Evolutionary conservation across 2,329 filamentous ascomycete genomes (phyloP).

Genomic region (Aspergillus quadrilineatus): DNA sequence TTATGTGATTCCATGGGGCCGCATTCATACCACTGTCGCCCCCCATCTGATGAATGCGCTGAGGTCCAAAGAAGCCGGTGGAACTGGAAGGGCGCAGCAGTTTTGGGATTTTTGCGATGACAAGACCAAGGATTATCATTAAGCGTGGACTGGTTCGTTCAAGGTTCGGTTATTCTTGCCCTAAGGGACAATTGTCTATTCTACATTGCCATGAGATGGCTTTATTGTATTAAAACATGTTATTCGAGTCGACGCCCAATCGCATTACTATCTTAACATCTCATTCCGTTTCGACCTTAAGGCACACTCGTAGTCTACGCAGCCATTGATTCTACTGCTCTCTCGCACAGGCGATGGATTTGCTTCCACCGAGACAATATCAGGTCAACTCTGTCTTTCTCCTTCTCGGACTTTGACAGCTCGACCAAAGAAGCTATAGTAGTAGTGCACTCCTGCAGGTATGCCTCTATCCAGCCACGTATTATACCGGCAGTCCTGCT

Average conservation of each 20-base stretch:
- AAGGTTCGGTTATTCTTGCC: background rate
- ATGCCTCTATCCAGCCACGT: constrained; percentile 27
- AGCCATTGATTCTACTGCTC: constrained; percentile 13
- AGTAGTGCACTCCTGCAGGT: constrained; percentile 26
- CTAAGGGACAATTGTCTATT: background rate
- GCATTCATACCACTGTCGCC: constrained; percentile 12
- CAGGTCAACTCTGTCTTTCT: constrained; percentile 17
- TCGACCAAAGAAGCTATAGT: constrained; percentile 17
- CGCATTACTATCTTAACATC: background rate
- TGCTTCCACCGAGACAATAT: constrained; percentile 34
- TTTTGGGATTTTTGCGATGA: constrained; percentile 14
- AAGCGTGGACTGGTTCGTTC: background rate
- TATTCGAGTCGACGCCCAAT: constrained; percentile 1
- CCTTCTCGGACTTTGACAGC: constrained; percentile 1
- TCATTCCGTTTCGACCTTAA: background rate
- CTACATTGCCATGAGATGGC: background rate
- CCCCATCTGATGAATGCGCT: constrained; percentile 5
- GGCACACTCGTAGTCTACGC: background rate
- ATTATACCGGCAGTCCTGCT: constrained; percentile 27
- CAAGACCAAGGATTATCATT: constrained; percentile 10
- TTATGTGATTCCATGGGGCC: constrained; percentile 13
- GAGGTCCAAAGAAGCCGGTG: constrained; percentile 3
- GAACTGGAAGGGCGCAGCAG: constrained; percentile 7
- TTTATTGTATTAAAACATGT: background rate
- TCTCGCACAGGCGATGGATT: constrained; percentile 29